Percentiles rank a stretch among this genome's conserved stretches.
Evolutionary conservation across 805 yeast species (phyloP).

Genomic region (Geotrichum ghanense): DNA sequence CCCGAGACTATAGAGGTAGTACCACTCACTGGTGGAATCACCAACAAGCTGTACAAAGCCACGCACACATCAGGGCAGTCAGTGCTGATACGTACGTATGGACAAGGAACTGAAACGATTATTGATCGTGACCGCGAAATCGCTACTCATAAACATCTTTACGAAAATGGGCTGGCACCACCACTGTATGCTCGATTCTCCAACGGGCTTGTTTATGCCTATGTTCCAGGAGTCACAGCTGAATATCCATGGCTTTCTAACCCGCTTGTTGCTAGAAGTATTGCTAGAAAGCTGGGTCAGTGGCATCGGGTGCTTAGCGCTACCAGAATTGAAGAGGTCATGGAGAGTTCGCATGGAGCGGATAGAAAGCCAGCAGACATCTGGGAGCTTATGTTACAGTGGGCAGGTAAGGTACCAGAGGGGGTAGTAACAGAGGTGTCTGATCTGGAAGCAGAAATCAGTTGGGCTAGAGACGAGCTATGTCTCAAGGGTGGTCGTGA

Average conservation of each 20-base stretch:
- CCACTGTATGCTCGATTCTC: constrained; percentile 54
- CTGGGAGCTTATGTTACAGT: constrained; percentile 49
- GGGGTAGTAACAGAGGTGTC: constrained; percentile 27
- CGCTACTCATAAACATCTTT: constrained; percentile 53
- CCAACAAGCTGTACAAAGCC: background rate
- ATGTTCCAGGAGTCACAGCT: constrained; percentile 50
- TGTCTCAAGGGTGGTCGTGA: constrained; percentile 33
- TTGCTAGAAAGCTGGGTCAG: constrained; percentile 56
- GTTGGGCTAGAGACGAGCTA: constrained; percentile 39
- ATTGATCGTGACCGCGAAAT: constrained; percentile 68
- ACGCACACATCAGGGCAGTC: background rate
- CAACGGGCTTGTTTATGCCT: constrained; percentile 66
- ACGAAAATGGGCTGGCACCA: constrained; percentile 54
- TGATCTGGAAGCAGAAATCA: constrained; percentile 38
- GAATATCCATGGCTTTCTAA: constrained; percentile 42
- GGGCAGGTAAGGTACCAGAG: constrained; percentile 54
- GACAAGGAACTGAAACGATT: constrained; percentile 59
- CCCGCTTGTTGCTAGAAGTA: constrained; percentile 38
- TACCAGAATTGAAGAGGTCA: constrained; percentile 31
- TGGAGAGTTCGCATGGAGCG: constrained; percentile 21
- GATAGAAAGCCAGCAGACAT: constrained; percentile 27
- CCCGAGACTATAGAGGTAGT: no score
- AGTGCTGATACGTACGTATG: constrained; percentile 54
- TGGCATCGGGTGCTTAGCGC: constrained; percentile 49
- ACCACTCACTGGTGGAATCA: constrained; percentile 1